A percentile compares a stretch with the other conserved stretches of the same genome.
These are phyloP conservation scores for Solanum chmielewskii DNA, from an alignment of 257 asterid species.

Conservation along the genomic window DNA sequence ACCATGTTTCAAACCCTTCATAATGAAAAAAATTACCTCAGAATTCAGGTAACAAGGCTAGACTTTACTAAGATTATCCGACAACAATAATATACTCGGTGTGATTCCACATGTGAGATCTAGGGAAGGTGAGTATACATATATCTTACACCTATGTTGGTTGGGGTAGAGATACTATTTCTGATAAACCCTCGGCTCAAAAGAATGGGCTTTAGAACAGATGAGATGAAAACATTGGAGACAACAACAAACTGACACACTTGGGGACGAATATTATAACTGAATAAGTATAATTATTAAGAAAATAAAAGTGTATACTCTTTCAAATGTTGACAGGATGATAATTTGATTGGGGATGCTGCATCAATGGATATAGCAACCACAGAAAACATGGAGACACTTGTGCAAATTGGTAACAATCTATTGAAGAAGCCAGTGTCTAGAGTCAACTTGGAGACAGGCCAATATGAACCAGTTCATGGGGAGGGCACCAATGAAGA, in stretches of 20 bases:
- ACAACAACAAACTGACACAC: no score
- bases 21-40: constrained; percentile 37
- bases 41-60: constrained; percentile 34
- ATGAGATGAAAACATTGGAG: not conserved
- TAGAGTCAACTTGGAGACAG: constrained; percentile 54
- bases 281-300: not conserved
- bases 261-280: no score
- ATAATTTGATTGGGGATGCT: constrained; percentile 31
- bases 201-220: no score
- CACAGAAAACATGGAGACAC: constrained; percentile 25
- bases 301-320: not conserved
- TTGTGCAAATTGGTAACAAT: constrained; percentile 32
- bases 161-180: not conserved
- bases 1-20: constrained; percentile 35
- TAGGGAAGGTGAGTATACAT: no score
- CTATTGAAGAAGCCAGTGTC: constrained; percentile 44
- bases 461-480: constrained; percentile 30
- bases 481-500: constrained; percentile 56
- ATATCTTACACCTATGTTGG: no score
- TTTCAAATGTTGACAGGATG: constrained; percentile 20
- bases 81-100: not conserved
- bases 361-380: constrained; percentile 42
- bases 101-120: no score
- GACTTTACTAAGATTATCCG: not conserved
- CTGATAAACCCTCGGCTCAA: not conserved